phyloP scores from a whole-genome alignment of 2,329 filamentous ascomycete genomes.

The Hymenotorrendiella dingleyae region DNA sequence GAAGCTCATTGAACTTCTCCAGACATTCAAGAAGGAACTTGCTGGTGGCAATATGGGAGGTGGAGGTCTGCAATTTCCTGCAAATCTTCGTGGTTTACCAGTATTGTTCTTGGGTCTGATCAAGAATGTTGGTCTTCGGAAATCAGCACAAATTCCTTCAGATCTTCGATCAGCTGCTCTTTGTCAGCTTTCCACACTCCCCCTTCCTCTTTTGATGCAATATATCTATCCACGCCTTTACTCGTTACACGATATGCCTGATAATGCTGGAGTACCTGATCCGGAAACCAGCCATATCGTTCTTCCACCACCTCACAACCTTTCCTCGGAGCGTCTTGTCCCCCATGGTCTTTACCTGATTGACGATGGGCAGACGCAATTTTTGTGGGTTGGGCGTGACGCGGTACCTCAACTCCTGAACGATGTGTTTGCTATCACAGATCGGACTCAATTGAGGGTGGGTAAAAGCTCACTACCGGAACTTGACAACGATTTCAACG shows the following conservation, averaged over 20 bases:
- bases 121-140: constrained; percentile 91
- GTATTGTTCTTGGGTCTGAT: constrained; percentile 89
- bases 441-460: constrained; percentile 78
- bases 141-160: constrained; percentile 87
- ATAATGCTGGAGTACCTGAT: constrained; percentile 81
- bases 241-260: constrained; percentile 92
- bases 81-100: constrained; percentile 82
- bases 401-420: constrained; percentile 80
- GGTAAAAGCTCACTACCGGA: constrained; percentile 85
- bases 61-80: constrained; percentile 85
- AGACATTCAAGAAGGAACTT: constrained; percentile 95
- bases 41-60: constrained; percentile 93
- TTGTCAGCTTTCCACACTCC: constrained; percentile 88
- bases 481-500: constrained; percentile 93
- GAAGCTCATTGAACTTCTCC: constrained; percentile 86
- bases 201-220: constrained; percentile 82
- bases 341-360: constrained; percentile 92
- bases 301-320: constrained; percentile 76
- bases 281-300: constrained; percentile 81
- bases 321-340: constrained; percentile 82
- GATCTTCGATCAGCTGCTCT: constrained; percentile 91
- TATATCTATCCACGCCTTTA: constrained; percentile 86
- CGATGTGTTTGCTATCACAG: constrained; percentile 85
- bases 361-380: constrained; percentile 95
- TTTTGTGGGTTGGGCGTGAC: constrained; percentile 92